phyloP scores from a whole-genome alignment of 2,329 filamentous ascomycete species.

The Cadophora gregata region DNA sequence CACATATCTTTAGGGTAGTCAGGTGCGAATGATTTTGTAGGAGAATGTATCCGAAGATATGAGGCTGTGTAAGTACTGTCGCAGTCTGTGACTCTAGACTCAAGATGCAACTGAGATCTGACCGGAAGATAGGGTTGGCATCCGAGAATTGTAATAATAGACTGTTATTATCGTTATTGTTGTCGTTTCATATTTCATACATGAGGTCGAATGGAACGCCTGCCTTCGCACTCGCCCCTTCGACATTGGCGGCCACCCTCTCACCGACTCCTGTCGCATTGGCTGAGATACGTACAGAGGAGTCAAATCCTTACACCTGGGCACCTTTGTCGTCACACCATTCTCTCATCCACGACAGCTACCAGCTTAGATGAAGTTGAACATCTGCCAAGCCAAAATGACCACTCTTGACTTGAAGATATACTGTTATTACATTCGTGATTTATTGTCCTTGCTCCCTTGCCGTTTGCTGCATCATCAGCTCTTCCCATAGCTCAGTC shows the following conservation, averaged over 20 bases:
- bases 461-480: constrained; percentile 12
- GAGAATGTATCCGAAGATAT: too few species aligned
- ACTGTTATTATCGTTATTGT: too few species aligned
- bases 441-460: constrained; percentile 8
- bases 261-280: constrained; percentile 5
- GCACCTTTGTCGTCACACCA: constrained; percentile 7
- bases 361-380: constrained; percentile 8
- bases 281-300: not conserved
- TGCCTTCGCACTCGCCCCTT: constrained; percentile 7
- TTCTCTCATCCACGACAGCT: constrained; percentile 7
- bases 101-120: too few species aligned
- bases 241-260: constrained; percentile 1
- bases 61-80: too few species aligned
- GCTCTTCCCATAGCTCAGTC: constrained; percentile 9
- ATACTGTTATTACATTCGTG: constrained; percentile 12
- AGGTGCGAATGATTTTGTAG: too few species aligned
- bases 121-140: too few species aligned
- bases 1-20: too few species aligned
- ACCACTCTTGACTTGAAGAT: constrained; percentile 11
- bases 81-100: too few species aligned
- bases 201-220: constrained; percentile 2
- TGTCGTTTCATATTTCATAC: too few species aligned
- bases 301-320: constrained; percentile 10
- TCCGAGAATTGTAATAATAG: too few species aligned
- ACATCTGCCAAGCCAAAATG: constrained; percentile 11